These are phyloP conservation scores for Tetrapisispora nanseiensis DNA, from an alignment of 805 yeast species.

Conservation along the genomic window DNA sequence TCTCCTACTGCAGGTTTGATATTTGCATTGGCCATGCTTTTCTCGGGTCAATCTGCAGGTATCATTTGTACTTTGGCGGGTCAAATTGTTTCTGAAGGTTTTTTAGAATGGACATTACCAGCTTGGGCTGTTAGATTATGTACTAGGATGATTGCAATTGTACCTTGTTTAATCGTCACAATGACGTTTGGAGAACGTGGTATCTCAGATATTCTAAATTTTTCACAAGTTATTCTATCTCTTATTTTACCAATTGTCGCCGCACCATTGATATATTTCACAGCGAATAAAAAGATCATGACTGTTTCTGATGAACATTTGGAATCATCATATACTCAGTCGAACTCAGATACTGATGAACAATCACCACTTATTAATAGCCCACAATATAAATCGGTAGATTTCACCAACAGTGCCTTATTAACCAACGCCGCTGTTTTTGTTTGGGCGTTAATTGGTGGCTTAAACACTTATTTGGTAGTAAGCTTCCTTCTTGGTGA, in stretches of 20 bases:
- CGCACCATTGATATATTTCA: constrained; percentile 79
- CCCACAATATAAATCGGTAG: constrained; percentile 31
- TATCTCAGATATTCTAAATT: constrained; percentile 60
- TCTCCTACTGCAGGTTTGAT: constrained; percentile 82
- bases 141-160: constrained; percentile 74
- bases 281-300: constrained; percentile 61
- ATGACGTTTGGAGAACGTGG: constrained; percentile 72
- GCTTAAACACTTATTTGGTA: constrained; percentile 63
- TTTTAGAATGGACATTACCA: constrained; percentile 64
- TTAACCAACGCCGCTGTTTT: constrained; percentile 45
- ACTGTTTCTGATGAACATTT: constrained; percentile 36
- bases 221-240: constrained; percentile 74
- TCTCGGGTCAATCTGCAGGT: constrained; percentile 93
- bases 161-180: constrained; percentile 76
- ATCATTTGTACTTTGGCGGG: constrained; percentile 91
- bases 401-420: constrained; percentile 58
- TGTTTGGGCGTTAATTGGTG: constrained; percentile 63
- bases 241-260: constrained; percentile 76
- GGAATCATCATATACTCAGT: neutral
- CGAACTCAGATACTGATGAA: constrained; percentile 7
- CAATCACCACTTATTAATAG: constrained; percentile 19
- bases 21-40: constrained; percentile 79
- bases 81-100: constrained; percentile 89
- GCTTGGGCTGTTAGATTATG: constrained; percentile 75
- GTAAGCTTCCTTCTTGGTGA: constrained; percentile 40